phyloP scores from a whole-genome alignment of 1,284 basidiomycete genomes.

The Volvariella surrecta region DNA sequence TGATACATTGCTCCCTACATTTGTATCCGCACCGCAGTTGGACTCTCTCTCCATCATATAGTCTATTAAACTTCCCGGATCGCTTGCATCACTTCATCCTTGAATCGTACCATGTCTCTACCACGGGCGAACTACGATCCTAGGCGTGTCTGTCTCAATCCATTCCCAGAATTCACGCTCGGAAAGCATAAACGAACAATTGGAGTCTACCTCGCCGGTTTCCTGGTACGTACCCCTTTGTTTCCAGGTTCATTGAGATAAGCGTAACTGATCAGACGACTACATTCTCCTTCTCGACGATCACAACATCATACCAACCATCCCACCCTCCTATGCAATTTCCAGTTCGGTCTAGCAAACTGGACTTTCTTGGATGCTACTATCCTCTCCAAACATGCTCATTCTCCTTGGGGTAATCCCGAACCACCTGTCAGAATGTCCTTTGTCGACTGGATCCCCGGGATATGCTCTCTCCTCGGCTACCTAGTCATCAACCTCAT shows the following conservation, averaged over 20 bases:
- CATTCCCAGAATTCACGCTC: conserved; percentile 55
- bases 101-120: conserved; percentile 45
- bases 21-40: too few relatives aligned
- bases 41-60: too few relatives aligned
- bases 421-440: conserved; percentile 79
- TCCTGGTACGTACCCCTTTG: conserved; percentile 76
- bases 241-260: too few relatives aligned
- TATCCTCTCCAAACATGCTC: conserved; percentile 79
- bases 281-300: too few relatives aligned
- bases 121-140: conserved; percentile 82
- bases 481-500: conserved; percentile 92
- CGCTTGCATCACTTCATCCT: too few relatives aligned
- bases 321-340: not conserved
- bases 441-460: conserved; percentile 94
- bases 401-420: conserved; percentile 58
- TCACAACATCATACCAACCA: too few relatives aligned
- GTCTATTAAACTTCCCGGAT: too few relatives aligned
- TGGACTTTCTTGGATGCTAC: conserved; percentile 97
- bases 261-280: conserved; percentile 20
- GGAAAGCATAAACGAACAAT: conserved; percentile 70
- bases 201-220: conserved; percentile 89
- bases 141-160: conserved; percentile 74
- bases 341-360: conserved; percentile 81
- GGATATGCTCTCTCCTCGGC: conserved; percentile 88
- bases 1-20: too few relatives aligned